Evolutionary conservation across 225 moss, liverwort and hornwort genomes (phyloP).

Genomic region (Sphagnum contortum): DNA sequence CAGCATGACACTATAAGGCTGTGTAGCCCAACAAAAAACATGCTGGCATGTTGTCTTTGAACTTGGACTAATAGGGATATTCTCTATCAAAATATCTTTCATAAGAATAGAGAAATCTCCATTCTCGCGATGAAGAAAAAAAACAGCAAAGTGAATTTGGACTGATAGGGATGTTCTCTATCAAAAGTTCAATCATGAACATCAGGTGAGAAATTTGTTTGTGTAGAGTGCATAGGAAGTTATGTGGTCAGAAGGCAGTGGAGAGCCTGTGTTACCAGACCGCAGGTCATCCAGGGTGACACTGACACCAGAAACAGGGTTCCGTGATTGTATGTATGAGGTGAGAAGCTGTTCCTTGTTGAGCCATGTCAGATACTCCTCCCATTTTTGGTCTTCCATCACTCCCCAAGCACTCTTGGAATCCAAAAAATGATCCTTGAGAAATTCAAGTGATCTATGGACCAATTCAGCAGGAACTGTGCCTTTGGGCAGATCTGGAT

Average conservation of each 20-base stretch:
- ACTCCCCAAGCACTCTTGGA: slow-evolving; percentile 45
- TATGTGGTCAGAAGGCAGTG: slow-evolving; percentile 13
- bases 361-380: slow-evolving; percentile 50
- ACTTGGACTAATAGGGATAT: too few species aligned
- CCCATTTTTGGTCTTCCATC: slow-evolving; percentile 41
- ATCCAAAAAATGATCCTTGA: slow-evolving; percentile 27
- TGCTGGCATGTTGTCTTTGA: too few species aligned
- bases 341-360: slow-evolving; percentile 53
- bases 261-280: slow-evolving; percentile 41
- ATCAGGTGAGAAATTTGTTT: slow-evolving; percentile 19
- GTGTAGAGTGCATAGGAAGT: slow-evolving; percentile 22
- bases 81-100: too few species aligned
- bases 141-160: too few species aligned
- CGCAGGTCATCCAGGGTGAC: slow-evolving; percentile 70
- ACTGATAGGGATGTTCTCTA: too few species aligned
- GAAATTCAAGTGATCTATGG: slow-evolving; percentile 30
- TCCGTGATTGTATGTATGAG: slow-evolving; percentile 40
- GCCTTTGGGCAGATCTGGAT: slow-evolving; percentile 39
- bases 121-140: too few species aligned
- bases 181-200: too few species aligned
- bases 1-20: too few species aligned
- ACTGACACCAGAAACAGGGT: slow-evolving; percentile 45
- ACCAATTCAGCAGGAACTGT: slow-evolving; percentile 30
- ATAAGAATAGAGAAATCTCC: too few species aligned
- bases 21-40: too few species aligned